phyloP scores from a whole-genome alignment of 768 basidiomycete genomes.

The Hygrocybe coccinea region DNA sequence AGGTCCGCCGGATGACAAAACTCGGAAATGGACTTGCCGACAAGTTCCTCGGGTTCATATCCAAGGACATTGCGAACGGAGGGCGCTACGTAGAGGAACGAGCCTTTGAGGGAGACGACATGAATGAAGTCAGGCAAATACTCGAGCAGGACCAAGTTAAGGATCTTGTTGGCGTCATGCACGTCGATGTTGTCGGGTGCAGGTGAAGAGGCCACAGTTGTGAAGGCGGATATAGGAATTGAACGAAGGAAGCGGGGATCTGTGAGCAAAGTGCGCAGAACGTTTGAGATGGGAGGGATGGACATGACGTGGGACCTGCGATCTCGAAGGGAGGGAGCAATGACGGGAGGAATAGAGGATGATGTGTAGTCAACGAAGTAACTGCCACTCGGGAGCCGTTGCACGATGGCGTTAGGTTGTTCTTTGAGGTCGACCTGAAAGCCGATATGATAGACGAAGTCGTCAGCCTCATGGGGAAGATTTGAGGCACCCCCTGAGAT shows the following conservation, averaged over 20 bases:
- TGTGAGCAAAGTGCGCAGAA: slow-evolving; percentile 40
- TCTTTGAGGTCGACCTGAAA: slow-evolving; percentile 92
- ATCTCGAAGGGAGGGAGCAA: slow-evolving; percentile 19
- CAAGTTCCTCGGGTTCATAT: slow-evolving; percentile 79
- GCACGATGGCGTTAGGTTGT: slow-evolving; percentile 79
- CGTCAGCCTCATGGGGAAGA: slow-evolving; percentile 51
- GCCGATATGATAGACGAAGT: slow-evolving; percentile 83
- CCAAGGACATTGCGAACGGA: slow-evolving; percentile 74
- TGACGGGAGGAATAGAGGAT: slow-evolving; percentile 8
- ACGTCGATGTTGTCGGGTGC: slow-evolving; percentile 16
- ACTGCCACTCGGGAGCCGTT: slow-evolving; percentile 72
- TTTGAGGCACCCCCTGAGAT: slow-evolving; percentile 57
- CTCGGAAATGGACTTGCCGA: slow-evolving; percentile 72
- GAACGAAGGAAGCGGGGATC: slow-evolving; percentile 46
- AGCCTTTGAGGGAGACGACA: slow-evolving; percentile 88
- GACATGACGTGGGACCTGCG: slow-evolving; percentile 29
- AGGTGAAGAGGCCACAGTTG: slow-evolving; percentile 29
- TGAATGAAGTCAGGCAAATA: slow-evolving; percentile 75
- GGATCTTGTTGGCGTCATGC: slow-evolving; percentile 38
- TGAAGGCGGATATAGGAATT: slow-evolving; percentile 40
- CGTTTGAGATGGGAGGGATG: slow-evolving; percentile 44
- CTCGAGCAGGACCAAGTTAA: slow-evolving; percentile 60
- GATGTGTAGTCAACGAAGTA: slow-evolving; percentile 62
- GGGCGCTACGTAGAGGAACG: slow-evolving; percentile 89
- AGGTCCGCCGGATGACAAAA: slow-evolving; percentile 87